These are phyloP conservation scores for Aspergillus felis DNA, from an alignment of 2,329 filamentous ascomycete species.

Conservation along the genomic window DNA sequence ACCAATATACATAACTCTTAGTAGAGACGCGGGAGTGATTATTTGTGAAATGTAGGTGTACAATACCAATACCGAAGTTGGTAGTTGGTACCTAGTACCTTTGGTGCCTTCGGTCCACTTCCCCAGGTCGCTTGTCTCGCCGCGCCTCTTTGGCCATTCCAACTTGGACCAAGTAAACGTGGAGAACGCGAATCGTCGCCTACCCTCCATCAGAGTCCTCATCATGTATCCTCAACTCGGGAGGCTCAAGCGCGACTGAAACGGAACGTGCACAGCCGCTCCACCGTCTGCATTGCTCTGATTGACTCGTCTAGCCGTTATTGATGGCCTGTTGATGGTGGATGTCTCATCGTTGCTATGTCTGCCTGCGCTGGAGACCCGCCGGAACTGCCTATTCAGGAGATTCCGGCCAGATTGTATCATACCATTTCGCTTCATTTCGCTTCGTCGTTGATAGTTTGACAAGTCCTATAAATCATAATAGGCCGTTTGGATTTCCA, in stretches of 20 bases:
- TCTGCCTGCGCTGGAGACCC: neutral
- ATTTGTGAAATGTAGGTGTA: too few relatives aligned
- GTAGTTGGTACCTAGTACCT: too few relatives aligned
- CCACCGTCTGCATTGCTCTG: neutral
- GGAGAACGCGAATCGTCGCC: too few relatives aligned
- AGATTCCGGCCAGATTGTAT: neutral
- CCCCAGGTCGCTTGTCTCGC: neutral
- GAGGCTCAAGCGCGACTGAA: neutral
- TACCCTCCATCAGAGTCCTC: neutral
- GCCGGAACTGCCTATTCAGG: neutral
- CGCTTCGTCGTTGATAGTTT: neutral
- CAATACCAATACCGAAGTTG: too few relatives aligned
- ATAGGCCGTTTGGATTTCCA: neutral
- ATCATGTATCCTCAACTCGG: too few relatives aligned
- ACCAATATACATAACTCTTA: too few relatives aligned
- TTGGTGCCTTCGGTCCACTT: neutral
- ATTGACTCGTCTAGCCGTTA: neutral
- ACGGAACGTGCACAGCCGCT: slow-evolving; percentile 2
- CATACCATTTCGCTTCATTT: neutral
- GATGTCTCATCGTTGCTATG: neutral
- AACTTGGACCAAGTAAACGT: too few relatives aligned
- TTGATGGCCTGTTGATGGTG: too few relatives aligned
- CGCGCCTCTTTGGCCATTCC: too few relatives aligned
- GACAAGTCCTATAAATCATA: too few relatives aligned
- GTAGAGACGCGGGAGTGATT: too few relatives aligned